phyloP scores from a whole-genome alignment of 371 early-diverging fungal species.

The Mortierella sp. region DNA sequence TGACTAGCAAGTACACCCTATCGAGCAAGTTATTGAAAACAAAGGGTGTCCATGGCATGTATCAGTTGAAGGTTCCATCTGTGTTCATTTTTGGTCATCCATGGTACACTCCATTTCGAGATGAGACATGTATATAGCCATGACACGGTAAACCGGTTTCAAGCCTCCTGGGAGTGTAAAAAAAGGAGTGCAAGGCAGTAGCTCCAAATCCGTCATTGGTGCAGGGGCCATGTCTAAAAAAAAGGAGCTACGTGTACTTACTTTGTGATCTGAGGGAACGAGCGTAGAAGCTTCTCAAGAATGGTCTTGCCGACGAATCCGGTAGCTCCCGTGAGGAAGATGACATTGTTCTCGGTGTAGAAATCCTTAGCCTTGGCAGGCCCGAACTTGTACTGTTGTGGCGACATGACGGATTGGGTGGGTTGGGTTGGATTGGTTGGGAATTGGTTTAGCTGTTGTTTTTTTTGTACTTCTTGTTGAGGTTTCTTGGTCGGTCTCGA shows the following conservation, averaged over 20 bases:
- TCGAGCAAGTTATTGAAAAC: not conserved
- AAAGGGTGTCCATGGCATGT: not conserved
- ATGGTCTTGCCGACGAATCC: slow-evolving; percentile 76
- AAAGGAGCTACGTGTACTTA: not conserved
- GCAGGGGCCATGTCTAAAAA: not conserved
- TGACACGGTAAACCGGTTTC: too few relatives aligned
- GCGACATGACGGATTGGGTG: slow-evolving; percentile 3
- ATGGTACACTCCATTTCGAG: not conserved
- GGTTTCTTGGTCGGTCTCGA: not conserved
- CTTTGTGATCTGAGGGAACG: slow-evolving; percentile 53
- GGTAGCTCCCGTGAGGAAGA: slow-evolving; percentile 73
- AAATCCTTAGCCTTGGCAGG: slow-evolving; percentile 51
- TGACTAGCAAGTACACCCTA: slow-evolving; percentile 48
- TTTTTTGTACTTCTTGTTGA: not conserved
- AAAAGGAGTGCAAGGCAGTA: too few relatives aligned
- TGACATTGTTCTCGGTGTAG: slow-evolving; percentile 41
- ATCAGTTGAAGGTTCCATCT: not conserved
- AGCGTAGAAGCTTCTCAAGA: slow-evolving; percentile 66
- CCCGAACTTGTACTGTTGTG: slow-evolving; percentile 27
- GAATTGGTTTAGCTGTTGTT: not conserved
- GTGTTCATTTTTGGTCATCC: too few relatives aligned
- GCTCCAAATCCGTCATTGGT: too few relatives aligned
- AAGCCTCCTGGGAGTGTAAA: too few relatives aligned
- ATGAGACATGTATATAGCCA: not conserved
- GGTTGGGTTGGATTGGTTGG: not conserved